Conservation (phyloP, 2,329 filamentous ascomycete genomes). For the Colletotrichum lupini region DNA sequence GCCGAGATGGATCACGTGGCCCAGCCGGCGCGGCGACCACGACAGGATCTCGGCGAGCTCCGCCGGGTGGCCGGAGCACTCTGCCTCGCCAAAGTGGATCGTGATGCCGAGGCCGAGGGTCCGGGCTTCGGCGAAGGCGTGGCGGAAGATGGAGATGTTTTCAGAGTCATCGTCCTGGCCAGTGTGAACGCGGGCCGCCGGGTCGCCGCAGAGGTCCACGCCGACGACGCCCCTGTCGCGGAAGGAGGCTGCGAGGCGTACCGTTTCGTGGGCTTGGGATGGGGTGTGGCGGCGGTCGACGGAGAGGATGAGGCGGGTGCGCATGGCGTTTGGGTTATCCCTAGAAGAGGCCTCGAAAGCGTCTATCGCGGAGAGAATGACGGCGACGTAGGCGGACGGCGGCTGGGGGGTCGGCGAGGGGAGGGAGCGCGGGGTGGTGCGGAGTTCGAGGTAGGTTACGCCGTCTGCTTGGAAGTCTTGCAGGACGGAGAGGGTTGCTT, state of each 20-base stretch:
- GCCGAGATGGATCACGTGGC: conserved; percentile 82
- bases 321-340: conserved; percentile 53
- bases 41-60: conserved; percentile 74
- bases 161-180: conserved; percentile 60
- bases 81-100: conserved; percentile 81
- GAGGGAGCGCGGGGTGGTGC: conserved; percentile 75
- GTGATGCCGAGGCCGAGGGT: conserved; percentile 70
- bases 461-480: conserved; percentile 75
- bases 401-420: conserved; percentile 15
- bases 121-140: conserved; percentile 69
- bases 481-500: conserved; percentile 74
- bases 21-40: conserved; percentile 76
- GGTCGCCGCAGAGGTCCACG: conserved; percentile 84
- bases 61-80: conserved; percentile 62
- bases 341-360: conserved; percentile 54
- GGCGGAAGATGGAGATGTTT: conserved; percentile 64
- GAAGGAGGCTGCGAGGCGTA: conserved; percentile 71
- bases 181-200: conserved; percentile 55
- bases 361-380: conserved; percentile 73
- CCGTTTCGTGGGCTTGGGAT: conserved; percentile 69
- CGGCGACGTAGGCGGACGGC: conserved; percentile 71
- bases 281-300: conserved; percentile 75
- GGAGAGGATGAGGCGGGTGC: conserved; percentile 76
- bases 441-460: conserved; percentile 81
- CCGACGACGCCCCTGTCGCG: conserved; percentile 71